These are phyloP conservation scores for Gracilaria gracilis DNA, from an alignment of 23 red algal genomes.

Conservation along the genomic window DNA sequence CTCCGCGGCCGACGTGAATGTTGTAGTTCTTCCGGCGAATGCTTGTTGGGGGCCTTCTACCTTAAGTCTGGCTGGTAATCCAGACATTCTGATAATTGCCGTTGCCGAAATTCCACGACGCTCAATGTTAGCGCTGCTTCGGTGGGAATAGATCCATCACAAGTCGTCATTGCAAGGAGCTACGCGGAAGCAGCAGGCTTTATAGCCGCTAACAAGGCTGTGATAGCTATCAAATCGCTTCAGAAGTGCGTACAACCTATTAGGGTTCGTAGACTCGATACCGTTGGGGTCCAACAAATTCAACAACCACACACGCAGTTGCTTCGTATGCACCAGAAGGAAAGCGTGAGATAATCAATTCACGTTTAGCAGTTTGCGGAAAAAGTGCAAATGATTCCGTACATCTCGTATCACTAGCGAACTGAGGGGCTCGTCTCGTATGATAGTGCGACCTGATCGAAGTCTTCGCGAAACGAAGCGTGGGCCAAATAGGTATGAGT, in stretches of 20 bases:
- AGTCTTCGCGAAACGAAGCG: constrained; percentile 40
- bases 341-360: constrained; percentile 7
- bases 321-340: neutral
- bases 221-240: constrained; percentile 72
- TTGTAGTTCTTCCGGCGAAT: constrained; percentile 75
- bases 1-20: constrained; percentile 75
- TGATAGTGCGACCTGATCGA: constrained; percentile 26
- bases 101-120: constrained; percentile 84
- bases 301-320: neutral
- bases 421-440: constrained; percentile 50
- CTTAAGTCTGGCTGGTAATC: constrained; percentile 51
- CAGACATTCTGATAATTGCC: constrained; percentile 66
- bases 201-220: constrained; percentile 81
- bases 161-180: constrained; percentile 64
- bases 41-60: constrained; percentile 64
- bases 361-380: constrained; percentile 14
- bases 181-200: constrained; percentile 95
- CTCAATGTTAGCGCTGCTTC: constrained; percentile 47
- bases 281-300: neutral
- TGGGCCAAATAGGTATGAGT: constrained; percentile 63
- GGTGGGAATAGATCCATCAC: constrained; percentile 49
- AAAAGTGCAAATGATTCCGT: constrained; percentile 4
- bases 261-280: neutral
- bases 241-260: constrained; percentile 55
- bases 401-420: constrained; percentile 46